These are phyloP conservation scores for Ustilago hordei DNA, from an alignment of 1,284 basidiomycete genomes.

Conservation along the genomic window DNA sequence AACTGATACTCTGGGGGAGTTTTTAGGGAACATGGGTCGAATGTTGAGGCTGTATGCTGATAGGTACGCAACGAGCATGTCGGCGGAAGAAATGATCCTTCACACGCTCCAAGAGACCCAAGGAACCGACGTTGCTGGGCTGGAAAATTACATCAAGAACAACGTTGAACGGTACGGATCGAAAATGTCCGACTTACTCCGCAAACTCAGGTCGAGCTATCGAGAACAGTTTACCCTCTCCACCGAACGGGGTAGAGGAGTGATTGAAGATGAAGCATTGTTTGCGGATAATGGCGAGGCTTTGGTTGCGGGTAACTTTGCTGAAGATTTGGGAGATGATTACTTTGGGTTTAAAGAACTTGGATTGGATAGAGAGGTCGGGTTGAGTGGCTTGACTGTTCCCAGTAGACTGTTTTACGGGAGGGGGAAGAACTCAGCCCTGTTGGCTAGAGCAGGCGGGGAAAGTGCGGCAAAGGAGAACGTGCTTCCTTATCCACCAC, in stretches of 20 bases:
- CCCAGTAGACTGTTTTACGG: constrained; percentile 84
- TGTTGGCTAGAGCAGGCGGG: neutral
- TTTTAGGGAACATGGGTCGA: constrained; percentile 84
- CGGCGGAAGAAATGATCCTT: constrained; percentile 89
- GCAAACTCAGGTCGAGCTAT: constrained; percentile 85
- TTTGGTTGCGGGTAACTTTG: constrained; percentile 85
- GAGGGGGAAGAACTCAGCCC: constrained; percentile 67
- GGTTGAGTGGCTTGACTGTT: constrained; percentile 81
- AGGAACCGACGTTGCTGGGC: constrained; percentile 78
- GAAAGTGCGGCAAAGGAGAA: constrained; percentile 17
- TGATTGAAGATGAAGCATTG: constrained; percentile 77
- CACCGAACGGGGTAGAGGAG: constrained; percentile 69
- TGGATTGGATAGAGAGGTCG: constrained; percentile 88
- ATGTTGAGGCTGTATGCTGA: constrained; percentile 86
- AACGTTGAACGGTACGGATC: constrained; percentile 86
- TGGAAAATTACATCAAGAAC: constrained; percentile 88
- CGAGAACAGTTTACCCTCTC: constrained; percentile 76
- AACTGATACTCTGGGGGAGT: constrained; percentile 83
- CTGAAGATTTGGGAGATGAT: constrained; percentile 89
- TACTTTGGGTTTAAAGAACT: constrained; percentile 89
- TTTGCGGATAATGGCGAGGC: constrained; percentile 83
- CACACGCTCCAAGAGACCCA: constrained; percentile 90
- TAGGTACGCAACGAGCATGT: constrained; percentile 82
- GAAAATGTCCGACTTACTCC: constrained; percentile 82
- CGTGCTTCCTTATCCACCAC: constrained; percentile 76